Evolutionary conservation across 768 basidiomycete species (phyloP).

Genomic region (Hypsizygus marmoreus): DNA sequence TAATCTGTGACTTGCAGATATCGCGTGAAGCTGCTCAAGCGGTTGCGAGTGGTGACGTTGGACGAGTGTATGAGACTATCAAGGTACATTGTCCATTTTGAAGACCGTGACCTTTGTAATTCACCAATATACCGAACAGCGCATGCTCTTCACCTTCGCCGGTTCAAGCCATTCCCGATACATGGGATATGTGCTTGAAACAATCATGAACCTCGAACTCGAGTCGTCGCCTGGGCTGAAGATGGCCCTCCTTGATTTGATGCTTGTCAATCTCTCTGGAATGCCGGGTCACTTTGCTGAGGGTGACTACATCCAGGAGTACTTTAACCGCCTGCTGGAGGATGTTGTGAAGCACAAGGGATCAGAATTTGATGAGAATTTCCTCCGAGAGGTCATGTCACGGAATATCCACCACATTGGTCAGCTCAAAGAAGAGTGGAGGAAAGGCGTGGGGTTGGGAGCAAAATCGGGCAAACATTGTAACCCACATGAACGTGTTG

Average conservation of each 20-base stretch:
- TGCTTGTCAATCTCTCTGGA: conserved; percentile 31
- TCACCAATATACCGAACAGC: conserved; percentile 16
- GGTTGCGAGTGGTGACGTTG: conserved; percentile 33
- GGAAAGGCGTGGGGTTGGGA: conserved; percentile 21
- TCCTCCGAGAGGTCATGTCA: conserved; percentile 27
- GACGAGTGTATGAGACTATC: conserved; percentile 30
- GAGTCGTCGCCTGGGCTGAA: conserved; percentile 25
- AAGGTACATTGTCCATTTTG: conserved; percentile 21
- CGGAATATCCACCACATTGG: conserved; percentile 33
- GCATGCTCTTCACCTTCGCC: conserved; percentile 33
- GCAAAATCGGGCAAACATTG: conserved; percentile 21
- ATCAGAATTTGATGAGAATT: conserved; percentile 27
- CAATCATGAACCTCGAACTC: conserved; percentile 28
- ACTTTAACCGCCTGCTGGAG: conserved; percentile 32
- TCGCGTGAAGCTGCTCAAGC: conserved; percentile 29
- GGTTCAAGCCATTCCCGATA: conserved; percentile 35
- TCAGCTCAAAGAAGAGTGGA: conserved; percentile 30
- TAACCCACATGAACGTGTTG: conserved; percentile 21
- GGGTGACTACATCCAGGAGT: conserved; percentile 35
- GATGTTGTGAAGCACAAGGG: conserved; percentile 28
- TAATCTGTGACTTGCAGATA: conserved; percentile 23
- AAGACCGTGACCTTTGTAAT: neutral
- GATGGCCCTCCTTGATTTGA: conserved; percentile 22
- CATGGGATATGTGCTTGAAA: conserved; percentile 32
- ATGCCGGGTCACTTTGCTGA: conserved; percentile 21